These are phyloP conservation scores for Acanthamoeba healyi DNA, from an alignment of 208 protist genomes.

Conservation along the genomic window DNA sequence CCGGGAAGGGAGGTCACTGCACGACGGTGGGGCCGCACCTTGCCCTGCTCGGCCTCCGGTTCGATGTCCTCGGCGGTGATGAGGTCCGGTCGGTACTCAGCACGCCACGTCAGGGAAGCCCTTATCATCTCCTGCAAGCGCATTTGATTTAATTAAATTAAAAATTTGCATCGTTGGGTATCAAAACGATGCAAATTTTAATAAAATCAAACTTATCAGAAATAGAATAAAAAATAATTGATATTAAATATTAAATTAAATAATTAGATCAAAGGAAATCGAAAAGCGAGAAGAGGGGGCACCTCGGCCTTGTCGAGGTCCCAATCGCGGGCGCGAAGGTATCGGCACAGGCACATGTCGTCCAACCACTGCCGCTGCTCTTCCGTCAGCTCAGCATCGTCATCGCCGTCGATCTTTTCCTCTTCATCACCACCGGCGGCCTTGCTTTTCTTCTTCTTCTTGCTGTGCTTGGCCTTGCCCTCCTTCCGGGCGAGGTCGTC, in stretches of 20 bases:
- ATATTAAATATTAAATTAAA: too few species aligned
- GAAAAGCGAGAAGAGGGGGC: background rate
- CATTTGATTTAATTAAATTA: background rate
- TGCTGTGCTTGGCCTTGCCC: background rate
- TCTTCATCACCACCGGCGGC: background rate
- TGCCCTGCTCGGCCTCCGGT: slow-evolving; percentile 33
- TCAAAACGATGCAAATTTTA: too few species aligned
- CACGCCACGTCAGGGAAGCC: slow-evolving; percentile 35
- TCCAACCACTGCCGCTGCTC: slow-evolving; percentile 40
- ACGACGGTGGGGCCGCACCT: background rate
- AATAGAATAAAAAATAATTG: background rate
- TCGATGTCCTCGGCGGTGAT: slow-evolving; percentile 69
- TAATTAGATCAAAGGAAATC: background rate
- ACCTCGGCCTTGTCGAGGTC: slow-evolving; percentile 73
- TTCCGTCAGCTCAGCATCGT: slow-evolving; percentile 3
- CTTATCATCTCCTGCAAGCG: slow-evolving; percentile 33
- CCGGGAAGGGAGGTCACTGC: background rate
- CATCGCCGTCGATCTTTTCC: background rate
- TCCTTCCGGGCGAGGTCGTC: background rate
- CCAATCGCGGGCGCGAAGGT: slow-evolving; percentile 61
- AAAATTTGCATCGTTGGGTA: too few species aligned
- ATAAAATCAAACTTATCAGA: too few species aligned
- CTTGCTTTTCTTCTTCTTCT: background rate
- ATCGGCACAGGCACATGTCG: slow-evolving; percentile 71
- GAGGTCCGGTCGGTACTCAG: background rate